Evolutionary conservation across 768 basidiomycete species (phyloP).

Genomic region (Auriscalpium vulgare): DNA sequence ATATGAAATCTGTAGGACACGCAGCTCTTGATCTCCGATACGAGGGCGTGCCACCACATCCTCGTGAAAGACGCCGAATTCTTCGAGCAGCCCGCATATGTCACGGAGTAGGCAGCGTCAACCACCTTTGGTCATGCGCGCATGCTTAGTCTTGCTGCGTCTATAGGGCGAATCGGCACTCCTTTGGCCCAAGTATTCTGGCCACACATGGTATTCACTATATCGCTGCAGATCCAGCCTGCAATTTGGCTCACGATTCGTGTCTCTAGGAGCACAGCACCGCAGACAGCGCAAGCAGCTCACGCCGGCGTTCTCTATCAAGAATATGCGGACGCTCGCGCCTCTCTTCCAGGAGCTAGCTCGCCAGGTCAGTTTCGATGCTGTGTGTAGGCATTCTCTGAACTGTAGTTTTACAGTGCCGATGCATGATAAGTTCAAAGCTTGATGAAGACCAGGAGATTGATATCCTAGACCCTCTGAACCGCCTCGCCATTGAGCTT

Average conservation of each 20-base stretch:
- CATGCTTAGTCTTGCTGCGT: not conserved
- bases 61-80: not conserved
- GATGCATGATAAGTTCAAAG: not conserved
- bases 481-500: slow-evolving; percentile 8
- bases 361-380: not conserved
- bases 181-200: not conserved
- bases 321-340: slow-evolving; percentile 1
- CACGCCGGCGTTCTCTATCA: slow-evolving; percentile 3
- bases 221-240: not conserved
- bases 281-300: not conserved
- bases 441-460: not conserved
- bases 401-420: not conserved
- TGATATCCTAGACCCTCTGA: slow-evolving; percentile 5
- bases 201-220: not conserved
- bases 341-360: slow-evolving; percentile 3
- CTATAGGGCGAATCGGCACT: not conserved
- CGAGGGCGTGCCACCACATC: not conserved
- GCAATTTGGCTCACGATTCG: not conserved
- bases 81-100: not conserved
- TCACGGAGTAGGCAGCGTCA: not conserved
- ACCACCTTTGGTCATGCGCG: not conserved
- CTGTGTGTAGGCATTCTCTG: not conserved
- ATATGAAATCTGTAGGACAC: not conserved
- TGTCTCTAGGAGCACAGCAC: not conserved
- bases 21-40: not conserved